Conservation (phyloP, 2,329 filamentous ascomycete species). For the Chaetomiaceae sp. region DNA sequence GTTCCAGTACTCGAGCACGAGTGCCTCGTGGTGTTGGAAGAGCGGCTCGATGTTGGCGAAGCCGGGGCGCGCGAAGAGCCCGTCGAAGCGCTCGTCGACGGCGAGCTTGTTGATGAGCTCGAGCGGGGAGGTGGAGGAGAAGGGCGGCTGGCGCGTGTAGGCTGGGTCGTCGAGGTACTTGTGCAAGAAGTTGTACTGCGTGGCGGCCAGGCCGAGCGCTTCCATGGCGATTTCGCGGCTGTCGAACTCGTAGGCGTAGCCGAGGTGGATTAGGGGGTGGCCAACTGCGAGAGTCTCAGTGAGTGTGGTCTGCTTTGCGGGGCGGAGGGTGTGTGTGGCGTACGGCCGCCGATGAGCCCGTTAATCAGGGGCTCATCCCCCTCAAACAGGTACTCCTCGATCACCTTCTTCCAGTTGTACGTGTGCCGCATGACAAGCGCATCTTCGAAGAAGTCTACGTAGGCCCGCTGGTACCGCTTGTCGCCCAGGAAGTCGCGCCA, state of each 20-base stretch:
- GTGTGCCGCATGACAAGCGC: conserved; percentile 64
- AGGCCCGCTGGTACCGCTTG: conserved; percentile 77
- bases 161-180: conserved; percentile 65
- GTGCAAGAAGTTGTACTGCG: conserved; percentile 54
- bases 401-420: conserved; percentile 79
- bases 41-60: conserved; percentile 60
- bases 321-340: conserved; percentile 28
- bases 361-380: conserved; percentile 74
- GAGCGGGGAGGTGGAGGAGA: conserved; percentile 56
- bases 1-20: conserved; percentile 84
- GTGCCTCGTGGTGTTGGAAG: conserved; percentile 61
- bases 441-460: conserved; percentile 93
- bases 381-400: conserved; percentile 69
- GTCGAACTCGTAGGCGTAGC: conserved; percentile 85
- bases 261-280: conserved; percentile 88
- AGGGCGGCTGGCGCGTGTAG: conserved; percentile 59
- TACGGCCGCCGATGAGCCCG: conserved; percentile 71
- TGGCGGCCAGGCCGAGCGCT: conserved; percentile 63
- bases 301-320: neutral
- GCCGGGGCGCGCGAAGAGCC: conserved; percentile 53
- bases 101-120: conserved; percentile 66
- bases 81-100: conserved; percentile 63
- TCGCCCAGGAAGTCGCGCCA: conserved; percentile 83
- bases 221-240: conserved; percentile 85
- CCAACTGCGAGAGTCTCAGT: conserved; percentile 54